Evolutionary conservation across 1,284 basidiomycete genomes (phyloP).

Genomic region (Trichosporon sp.): DNA sequence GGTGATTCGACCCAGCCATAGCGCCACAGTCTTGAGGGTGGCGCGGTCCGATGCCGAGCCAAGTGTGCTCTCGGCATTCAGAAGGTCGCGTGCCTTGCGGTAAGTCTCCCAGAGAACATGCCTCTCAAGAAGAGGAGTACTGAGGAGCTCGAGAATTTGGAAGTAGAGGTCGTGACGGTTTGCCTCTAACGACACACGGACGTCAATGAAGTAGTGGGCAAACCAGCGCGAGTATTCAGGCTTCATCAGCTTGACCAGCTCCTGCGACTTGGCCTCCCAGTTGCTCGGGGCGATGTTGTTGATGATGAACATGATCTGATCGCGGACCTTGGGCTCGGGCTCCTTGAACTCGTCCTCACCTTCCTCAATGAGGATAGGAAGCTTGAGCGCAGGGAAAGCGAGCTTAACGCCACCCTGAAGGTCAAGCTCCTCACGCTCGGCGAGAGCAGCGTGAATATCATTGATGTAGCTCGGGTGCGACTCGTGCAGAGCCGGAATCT

Average conservation of each 20-base stretch:
- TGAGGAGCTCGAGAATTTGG: constrained; percentile 80
- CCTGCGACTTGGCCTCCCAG: constrained; percentile 76
- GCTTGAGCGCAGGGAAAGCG: constrained; percentile 47
- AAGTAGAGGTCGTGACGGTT: constrained; percentile 97
- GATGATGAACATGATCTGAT: constrained; percentile 94
- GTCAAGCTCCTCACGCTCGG: constrained; percentile 46
- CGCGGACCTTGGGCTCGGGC: constrained; percentile 82
- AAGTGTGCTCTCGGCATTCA: constrained; percentile 89
- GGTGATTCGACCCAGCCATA: constrained; percentile 92
- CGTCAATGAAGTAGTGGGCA: constrained; percentile 92
- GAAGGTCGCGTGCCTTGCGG: constrained; percentile 71
- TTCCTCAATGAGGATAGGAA: constrained; percentile 47
- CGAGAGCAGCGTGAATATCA: constrained; percentile 65
- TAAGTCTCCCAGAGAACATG: constrained; percentile 91
- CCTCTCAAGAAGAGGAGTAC: constrained; percentile 60
- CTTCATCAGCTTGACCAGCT: constrained; percentile 75
- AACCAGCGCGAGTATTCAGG: constrained; percentile 88
- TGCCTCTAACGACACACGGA: constrained; percentile 91
- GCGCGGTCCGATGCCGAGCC: constrained; percentile 78
- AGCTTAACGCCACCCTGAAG: constrained; percentile 51
- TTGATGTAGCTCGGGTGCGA: constrained; percentile 78
- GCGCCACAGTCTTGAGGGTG: constrained; percentile 86
- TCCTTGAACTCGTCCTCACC: constrained; percentile 57
- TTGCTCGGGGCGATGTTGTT: constrained; percentile 96
- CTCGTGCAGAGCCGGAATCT: constrained; percentile 81